Conservation (phyloP, 768 basidiomycete species). For the Kwoniella shandongensis region DNA sequence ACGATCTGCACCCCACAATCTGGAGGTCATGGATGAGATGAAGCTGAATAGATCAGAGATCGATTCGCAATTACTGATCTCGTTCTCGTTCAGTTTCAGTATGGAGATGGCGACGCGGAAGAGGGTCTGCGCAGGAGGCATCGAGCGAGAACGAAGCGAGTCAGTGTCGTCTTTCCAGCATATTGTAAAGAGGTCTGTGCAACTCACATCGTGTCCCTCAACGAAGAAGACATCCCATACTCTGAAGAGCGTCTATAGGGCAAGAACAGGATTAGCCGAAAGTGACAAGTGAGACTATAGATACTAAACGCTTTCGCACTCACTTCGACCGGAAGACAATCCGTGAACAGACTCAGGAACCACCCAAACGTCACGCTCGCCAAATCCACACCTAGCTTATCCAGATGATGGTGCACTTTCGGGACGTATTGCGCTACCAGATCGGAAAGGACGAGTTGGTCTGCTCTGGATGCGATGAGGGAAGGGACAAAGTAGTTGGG, state of each 20-base stretch:
- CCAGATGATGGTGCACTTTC: conserved; percentile 71
- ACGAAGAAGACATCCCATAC: conserved; percentile 96
- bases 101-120: conserved; percentile 81
- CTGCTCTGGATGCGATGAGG: conserved; percentile 86
- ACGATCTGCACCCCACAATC: conserved; percentile 91
- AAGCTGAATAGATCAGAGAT: conserved; percentile 86
- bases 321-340: conserved; percentile 92
- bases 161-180: not conserved
- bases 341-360: conserved; percentile 95
- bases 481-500: conserved; percentile 92
- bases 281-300: too few species aligned
- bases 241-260: conserved; percentile 76
- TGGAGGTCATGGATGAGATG: conserved; percentile 81
- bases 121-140: conserved; percentile 29
- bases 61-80: conserved; percentile 78
- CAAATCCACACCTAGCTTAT: conserved; percentile 79
- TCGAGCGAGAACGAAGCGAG: not conserved
- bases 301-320: conserved; percentile 1
- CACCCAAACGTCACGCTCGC: conserved; percentile 96
- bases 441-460: conserved; percentile 84
- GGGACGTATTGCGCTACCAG: conserved; percentile 77
- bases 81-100: conserved; percentile 75
- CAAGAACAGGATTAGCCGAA: not conserved
- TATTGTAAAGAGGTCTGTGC: not conserved
- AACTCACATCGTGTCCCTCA: conserved; percentile 71